Base-by-base conservation (phyloP, 306 rosid genomes). In the Malus fusca region DNA sequence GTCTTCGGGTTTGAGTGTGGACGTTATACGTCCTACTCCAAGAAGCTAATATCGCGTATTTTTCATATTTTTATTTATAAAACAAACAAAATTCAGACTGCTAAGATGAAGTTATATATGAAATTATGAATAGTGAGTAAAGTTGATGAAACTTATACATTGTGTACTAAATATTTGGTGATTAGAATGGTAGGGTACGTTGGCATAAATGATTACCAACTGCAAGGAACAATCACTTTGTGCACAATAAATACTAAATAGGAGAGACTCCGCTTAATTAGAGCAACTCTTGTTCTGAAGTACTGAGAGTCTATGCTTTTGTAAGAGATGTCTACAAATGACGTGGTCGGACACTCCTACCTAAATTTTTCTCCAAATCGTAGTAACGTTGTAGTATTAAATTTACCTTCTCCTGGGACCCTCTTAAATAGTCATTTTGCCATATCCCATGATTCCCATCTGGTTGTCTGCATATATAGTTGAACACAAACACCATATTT, bases 231-330 rank as follows among this genome's bases (percentile, higher is more conserved):
- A 4, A 48, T 42, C 44, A 42, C 44, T 42, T 42, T 48, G 55
- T 14, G 19, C 55, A 15, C 55, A 48, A 48, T 51, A 51, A 51
- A 17, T 5, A 51, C 55, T 18, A 51, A 51, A 51, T 51, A 51
- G 21, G 8, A 51, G 55, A 15, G 53, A 14, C 53, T 46, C 19
- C 5, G 7, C 8, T 48, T 4, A 2, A 48, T 48, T 1, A 48
- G 8, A 0, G 1, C 19, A 5, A 48, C 17, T 5, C 7, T 48
- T 19, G 0, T 15, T 14, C 8, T 0, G 0, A 4, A 5, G 37
- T 48, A 15, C 0, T 4, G 1, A 48, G 17, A 51, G 7, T 51
- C 0, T 17, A 18, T 51, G 1, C 3, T 48, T 48, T 48, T 48
- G 3, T 48, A 48, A 48, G 8, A 51, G 21, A 2, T 17, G 0